Conservation (phyloP, 805 yeast species). For the Spathaspora sp. region DNA sequence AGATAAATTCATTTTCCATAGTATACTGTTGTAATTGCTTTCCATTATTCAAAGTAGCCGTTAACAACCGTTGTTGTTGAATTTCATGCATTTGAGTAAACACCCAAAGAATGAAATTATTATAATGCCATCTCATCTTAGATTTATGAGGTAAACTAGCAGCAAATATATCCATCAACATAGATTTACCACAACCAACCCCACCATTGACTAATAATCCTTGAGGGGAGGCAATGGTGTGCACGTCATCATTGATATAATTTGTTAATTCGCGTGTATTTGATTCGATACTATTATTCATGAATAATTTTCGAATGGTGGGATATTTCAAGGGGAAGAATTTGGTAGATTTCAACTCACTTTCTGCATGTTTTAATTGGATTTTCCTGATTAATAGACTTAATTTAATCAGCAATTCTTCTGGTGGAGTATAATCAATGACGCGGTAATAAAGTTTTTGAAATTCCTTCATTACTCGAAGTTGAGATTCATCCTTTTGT, state of each 20-base stretch:
- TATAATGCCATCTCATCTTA: slow-evolving; percentile 69
- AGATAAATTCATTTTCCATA: slow-evolving; percentile 58
- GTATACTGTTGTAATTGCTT: slow-evolving; percentile 15
- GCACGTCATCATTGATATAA: slow-evolving; percentile 56
- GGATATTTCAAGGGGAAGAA: slow-evolving; percentile 14
- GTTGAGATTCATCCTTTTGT: slow-evolving; percentile 53
- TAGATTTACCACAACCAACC: slow-evolving; percentile 73
- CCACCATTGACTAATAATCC: slow-evolving; percentile 64
- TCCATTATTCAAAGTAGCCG: slow-evolving; percentile 46
- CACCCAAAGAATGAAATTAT: slow-evolving; percentile 66
- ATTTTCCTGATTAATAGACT: slow-evolving; percentile 34
- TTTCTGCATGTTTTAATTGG: slow-evolving; percentile 29
- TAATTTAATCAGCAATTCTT: slow-evolving; percentile 41
- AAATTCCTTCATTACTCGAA: slow-evolving; percentile 59
- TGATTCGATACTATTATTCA: slow-evolving; percentile 26
- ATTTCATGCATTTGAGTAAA: slow-evolving; percentile 58
- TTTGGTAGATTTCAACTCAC: slow-evolving; percentile 6
- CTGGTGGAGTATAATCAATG: slow-evolving; percentile 56
- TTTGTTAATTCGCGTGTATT: slow-evolving; percentile 41
- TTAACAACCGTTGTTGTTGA: slow-evolving; percentile 37
- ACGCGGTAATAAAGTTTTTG: slow-evolving; percentile 58
- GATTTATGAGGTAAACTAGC: slow-evolving; percentile 57
- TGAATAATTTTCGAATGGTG: slow-evolving; percentile 20
- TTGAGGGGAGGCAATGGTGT: slow-evolving; percentile 54
- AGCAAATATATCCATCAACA: slow-evolving; percentile 73